phyloP scores from a whole-genome alignment of 2,329 filamentous ascomycete species.

The Hortaea werneckii region DNA sequence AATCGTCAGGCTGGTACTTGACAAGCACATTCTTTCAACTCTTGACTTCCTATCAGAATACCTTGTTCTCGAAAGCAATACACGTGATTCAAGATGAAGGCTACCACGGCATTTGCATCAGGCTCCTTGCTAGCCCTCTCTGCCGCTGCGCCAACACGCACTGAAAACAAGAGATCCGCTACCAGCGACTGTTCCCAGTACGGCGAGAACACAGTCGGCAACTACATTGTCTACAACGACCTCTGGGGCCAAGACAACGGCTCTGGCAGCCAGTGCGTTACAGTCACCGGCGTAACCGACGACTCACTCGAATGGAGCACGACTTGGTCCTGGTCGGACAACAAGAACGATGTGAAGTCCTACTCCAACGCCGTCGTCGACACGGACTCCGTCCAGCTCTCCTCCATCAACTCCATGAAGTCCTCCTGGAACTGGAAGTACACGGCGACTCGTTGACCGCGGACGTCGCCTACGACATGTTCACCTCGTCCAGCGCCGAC shows the following conservation, averaged over 20 bases:
- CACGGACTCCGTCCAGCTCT: constrained; percentile 21
- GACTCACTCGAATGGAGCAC: constrained; percentile 35
- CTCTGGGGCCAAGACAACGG: constrained; percentile 33
- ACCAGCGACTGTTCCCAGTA: constrained; percentile 2
- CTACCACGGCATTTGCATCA: background rate
- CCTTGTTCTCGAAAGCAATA: background rate
- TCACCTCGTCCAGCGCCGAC: constrained; percentile 40
- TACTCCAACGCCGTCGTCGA: constrained; percentile 34
- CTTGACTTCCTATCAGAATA: background rate
- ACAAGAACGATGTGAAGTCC: constrained; percentile 31
- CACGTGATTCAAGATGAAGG: background rate
- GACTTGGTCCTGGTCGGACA: constrained; percentile 24
- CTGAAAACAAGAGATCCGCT: background rate
- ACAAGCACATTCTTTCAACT: background rate
- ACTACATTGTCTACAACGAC: constrained; percentile 30
- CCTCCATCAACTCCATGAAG: constrained; percentile 31
- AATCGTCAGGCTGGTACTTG: background rate
- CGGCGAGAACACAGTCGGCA: background rate
- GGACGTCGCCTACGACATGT: constrained; percentile 55
- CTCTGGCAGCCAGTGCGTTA: constrained; percentile 39
- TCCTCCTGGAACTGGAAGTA: constrained; percentile 42
- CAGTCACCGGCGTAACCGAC: constrained; percentile 29
- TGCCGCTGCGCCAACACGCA: background rate
- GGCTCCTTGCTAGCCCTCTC: background rate
- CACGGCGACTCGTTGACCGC: constrained; percentile 39